Evolutionary conservation across 192 early-diverging fungal genomes (phyloP), one percentile per base, ranked within the genome.

Genomic region (Irineochytrium annulatum): DNA sequence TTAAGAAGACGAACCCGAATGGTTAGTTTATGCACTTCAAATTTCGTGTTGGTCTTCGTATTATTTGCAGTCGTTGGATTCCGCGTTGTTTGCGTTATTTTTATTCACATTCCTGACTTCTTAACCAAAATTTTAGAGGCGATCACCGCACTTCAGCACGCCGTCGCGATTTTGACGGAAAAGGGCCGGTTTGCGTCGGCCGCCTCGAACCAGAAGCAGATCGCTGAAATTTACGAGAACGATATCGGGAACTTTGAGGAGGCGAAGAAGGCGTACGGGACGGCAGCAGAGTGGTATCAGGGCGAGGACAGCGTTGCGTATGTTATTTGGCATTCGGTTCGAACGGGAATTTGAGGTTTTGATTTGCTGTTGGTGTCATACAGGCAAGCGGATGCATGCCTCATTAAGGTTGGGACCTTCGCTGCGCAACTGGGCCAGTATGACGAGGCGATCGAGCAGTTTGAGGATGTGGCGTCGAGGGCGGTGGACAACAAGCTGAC

Each of bases 231-330:
- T 34, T 93, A 92, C 69, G 92, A 95, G 62, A 79, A 77, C 26
- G 91, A 95, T 48, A 67, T 95, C 17, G 79, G 79, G 24, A 89
- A 94, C 75, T 55, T 86, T 27, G 81, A 87, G 35, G 81, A 82
- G 19, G 89, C 95, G 20, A 86, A 91, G 79, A 69, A 87, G 26
- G 89, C 94, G 2, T 99, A 97, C 76, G 81, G 93, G 51, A 70
- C 77, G 55, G 97, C 97, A 0, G 92, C 90, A 0, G 93, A 99
- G 30, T 91, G 92, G 88, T 99, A 92, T 68, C 65, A 74, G n/a
- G 87, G 82, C 43, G 95, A 98, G 55, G 94, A 95, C 49, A 89
- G 89, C 26, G 80, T 81, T 55, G 93, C 94, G 77, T 93, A 82
- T 68, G 86, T 82, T 30, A 34, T 19, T 30, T 19, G n/a, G 17